Percentiles rank a stretch among this genome's conserved stretches.
phyloP scores from a whole-genome alignment of 306 rosid species.

The Prunus persica region DNA sequence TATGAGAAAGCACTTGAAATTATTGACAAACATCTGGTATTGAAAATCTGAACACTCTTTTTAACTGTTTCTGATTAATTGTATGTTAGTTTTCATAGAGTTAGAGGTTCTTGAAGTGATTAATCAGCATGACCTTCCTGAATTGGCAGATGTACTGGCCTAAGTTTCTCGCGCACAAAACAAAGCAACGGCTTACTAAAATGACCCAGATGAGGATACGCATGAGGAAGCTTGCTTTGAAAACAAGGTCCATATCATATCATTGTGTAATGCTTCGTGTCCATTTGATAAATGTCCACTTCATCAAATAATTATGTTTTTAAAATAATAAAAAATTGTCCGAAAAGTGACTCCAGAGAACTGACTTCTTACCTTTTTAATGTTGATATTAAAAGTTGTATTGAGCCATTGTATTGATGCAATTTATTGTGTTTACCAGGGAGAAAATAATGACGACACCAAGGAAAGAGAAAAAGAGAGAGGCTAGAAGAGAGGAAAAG shows the following conservation, averaged over 20 bases:
- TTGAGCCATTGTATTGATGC: not conserved
- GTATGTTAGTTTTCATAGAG: not conserved
- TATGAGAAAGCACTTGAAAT: constrained; percentile 82
- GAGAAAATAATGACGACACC: constrained; percentile 86
- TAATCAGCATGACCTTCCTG: constrained; percentile 19
- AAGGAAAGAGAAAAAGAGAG: constrained; percentile 80
- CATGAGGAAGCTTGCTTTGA: constrained; percentile 86
- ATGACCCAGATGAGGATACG: constrained; percentile 96
- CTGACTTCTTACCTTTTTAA: not conserved
- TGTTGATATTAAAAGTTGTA: not conserved
- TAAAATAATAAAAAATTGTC: too few species aligned
- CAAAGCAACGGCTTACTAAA: constrained; percentile 85
- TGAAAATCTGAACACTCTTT: not conserved
- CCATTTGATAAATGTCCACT: not conserved
- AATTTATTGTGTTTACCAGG: constrained; percentile 36
- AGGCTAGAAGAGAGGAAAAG: constrained; percentile 83
- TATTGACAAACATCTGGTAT: constrained; percentile 86
- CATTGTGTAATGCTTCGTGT: not conserved
- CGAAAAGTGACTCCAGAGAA: too few species aligned
- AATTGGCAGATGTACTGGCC: constrained; percentile 87
- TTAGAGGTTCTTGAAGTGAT: not conserved
- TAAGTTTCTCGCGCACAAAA: constrained; percentile 82
- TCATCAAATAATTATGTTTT: not conserved
- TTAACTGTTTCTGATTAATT: not conserved
- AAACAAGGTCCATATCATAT: constrained; percentile 57